These are phyloP conservation scores for Solanum pinnatisectum DNA, from an alignment of 257 asterid genomes.

Conservation along the genomic window DNA sequence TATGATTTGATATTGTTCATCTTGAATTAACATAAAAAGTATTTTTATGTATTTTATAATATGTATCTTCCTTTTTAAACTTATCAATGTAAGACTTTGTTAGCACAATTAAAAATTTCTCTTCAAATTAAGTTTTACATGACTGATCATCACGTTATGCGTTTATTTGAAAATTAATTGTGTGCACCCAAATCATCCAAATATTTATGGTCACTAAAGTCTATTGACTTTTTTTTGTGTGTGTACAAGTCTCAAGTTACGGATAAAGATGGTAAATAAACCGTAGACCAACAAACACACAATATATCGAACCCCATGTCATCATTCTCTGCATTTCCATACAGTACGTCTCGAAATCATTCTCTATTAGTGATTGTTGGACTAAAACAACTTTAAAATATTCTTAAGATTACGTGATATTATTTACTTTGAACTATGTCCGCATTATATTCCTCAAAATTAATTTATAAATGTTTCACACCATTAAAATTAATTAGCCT, in stretches of 20 bases:
- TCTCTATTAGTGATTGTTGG: background rate
- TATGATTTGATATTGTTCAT: background rate
- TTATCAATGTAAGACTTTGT: no score
- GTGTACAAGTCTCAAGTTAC: rapidly evolving
- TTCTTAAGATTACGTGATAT: background rate
- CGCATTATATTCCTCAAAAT: background rate
- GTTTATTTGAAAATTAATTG: background rate
- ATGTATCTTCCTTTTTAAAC: no score
- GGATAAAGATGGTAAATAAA: background rate
- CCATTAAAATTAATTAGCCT: background rate
- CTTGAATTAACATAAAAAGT: background rate
- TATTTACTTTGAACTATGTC: background rate
- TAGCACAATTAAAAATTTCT: no score
- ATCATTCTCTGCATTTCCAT: background rate
- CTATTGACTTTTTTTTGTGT: background rate
- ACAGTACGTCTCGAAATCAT: background rate
- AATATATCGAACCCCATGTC: background rate
- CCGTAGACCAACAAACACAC: rapidly evolving
- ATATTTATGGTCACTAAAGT: background rate
- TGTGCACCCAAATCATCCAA: background rate
- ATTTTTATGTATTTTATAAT: no score
- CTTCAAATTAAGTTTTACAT: no score
- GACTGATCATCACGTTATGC: background rate
- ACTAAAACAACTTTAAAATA: background rate
- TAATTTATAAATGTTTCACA: background rate